Evolutionary conservation across 1,284 basidiomycete genomes (phyloP).

Genomic region (Fomitopsis pinicola): DNA sequence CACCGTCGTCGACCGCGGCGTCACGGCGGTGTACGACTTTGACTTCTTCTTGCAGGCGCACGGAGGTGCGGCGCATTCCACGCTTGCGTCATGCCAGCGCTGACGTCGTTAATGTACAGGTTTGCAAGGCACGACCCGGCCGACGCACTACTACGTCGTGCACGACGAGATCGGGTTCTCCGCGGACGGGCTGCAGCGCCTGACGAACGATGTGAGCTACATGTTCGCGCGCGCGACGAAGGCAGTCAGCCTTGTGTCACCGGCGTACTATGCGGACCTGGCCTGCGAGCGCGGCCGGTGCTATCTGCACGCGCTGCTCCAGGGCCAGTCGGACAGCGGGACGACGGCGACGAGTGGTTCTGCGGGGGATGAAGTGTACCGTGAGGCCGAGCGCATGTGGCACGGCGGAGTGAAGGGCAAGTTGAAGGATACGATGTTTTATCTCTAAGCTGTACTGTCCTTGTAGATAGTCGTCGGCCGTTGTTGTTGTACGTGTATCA

Average conservation of each 20-base stretch:
- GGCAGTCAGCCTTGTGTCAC: slow-evolving; percentile 73
- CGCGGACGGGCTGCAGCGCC: slow-evolving; percentile 60
- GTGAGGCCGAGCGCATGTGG: slow-evolving; percentile 55
- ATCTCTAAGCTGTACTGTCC: slow-evolving; percentile 42
- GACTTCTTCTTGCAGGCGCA: slow-evolving; percentile 76
- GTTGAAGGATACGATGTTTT: slow-evolving; percentile 68
- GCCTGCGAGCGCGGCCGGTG: slow-evolving; percentile 76
- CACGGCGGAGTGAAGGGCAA: slow-evolving; percentile 47
- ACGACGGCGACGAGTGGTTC: slow-evolving; percentile 26
- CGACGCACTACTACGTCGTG: slow-evolving; percentile 76
- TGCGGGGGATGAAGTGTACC: slow-evolving; percentile 45
- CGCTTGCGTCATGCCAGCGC: not conserved
- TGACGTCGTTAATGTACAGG: slow-evolving; percentile 9
- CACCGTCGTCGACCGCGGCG: slow-evolving; percentile 66
- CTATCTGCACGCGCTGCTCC: slow-evolving; percentile 63
- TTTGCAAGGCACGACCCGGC: slow-evolving; percentile 51
- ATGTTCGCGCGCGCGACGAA: slow-evolving; percentile 78
- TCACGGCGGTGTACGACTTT: slow-evolving; percentile 69
- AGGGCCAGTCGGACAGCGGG: slow-evolving; percentile 43
- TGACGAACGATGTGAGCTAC: slow-evolving; percentile 61
- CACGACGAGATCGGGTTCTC: slow-evolving; percentile 68
- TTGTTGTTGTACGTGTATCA: too few relatives aligned
- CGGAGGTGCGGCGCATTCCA: slow-evolving; percentile 31
- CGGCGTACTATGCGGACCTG: slow-evolving; percentile 73
- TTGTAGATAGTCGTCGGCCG: too few relatives aligned